Percentiles rank a stretch among this genome's conserved stretches.
phyloP scores from a whole-genome alignment of 495 filamentous ascomycete genomes.

The Zalerion maritima region DNA sequence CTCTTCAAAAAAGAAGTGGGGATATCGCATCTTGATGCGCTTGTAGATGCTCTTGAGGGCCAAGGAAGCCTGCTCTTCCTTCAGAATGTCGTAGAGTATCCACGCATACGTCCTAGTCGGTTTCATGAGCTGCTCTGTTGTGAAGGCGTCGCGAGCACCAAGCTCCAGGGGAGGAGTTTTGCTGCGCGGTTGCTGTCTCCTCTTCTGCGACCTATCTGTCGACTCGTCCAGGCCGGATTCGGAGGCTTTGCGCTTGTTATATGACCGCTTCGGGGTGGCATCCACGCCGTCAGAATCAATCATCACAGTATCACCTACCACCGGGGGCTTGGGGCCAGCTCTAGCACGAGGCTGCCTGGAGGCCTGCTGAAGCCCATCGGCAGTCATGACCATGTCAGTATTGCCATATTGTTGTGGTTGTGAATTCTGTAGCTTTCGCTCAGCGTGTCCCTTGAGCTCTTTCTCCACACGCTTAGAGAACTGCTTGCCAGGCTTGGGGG shows the following conservation, averaged over 20 bases:
- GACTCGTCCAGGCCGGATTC: no score
- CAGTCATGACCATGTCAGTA: no score
- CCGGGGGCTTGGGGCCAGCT: no score
- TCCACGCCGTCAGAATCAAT: no score
- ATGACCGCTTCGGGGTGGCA: no score
- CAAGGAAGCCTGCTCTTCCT: slow-evolving; percentile 76
- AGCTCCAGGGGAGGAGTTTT: slow-evolving; percentile 45
- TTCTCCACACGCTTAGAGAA: slow-evolving; percentile 75
- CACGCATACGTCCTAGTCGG: slow-evolving; percentile 68
- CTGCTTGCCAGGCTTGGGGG: slow-evolving; percentile 83
- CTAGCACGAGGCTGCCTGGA: no score
- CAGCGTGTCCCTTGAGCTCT: slow-evolving; percentile 48
- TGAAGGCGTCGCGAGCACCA: slow-evolving; percentile 61
- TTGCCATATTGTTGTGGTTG: no score
- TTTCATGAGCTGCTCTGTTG: slow-evolving; percentile 71
- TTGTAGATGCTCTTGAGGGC: slow-evolving; percentile 91
- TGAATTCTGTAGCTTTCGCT: no score
- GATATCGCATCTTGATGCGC: slow-evolving; percentile 73
- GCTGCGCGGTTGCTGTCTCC: slow-evolving; percentile 38
- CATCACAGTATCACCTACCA: no score
- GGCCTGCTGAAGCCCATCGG: no score
- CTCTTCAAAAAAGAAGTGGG: slow-evolving; percentile 73
- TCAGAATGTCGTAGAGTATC: slow-evolving; percentile 85
- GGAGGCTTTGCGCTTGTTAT: no score
- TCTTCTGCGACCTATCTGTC: no score